phyloP scores from a whole-genome alignment of 2,329 filamentous ascomycete genomes.

The Pseudogymnoascus sp. region DNA sequence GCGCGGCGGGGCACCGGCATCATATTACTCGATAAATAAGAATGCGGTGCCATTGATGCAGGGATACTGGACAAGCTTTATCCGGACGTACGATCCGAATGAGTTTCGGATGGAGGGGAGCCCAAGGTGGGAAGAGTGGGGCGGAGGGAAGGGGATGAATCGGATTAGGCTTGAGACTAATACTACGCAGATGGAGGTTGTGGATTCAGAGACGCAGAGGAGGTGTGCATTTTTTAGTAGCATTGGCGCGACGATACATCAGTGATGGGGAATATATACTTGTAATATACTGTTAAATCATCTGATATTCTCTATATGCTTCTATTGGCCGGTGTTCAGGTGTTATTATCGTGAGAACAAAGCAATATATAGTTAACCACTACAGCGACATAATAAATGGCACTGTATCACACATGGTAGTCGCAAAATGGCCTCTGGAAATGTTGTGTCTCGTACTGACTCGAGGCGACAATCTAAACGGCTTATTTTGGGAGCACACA shows the following conservation, averaged over 20 bases:
- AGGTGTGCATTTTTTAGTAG: conserved; percentile 41
- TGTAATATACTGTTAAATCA: neutral
- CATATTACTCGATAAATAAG: conserved; percentile 49
- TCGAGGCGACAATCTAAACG: neutral
- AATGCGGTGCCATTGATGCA: conserved; percentile 53
- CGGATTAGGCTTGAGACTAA: conserved; percentile 35
- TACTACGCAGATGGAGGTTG: conserved; percentile 36
- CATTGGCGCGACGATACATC: conserved; percentile 39
- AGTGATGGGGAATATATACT: conserved; percentile 27
- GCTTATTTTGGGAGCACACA: neutral
- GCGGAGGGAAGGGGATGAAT: conserved; percentile 15
- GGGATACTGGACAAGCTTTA: conserved; percentile 68
- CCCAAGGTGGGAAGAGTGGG: conserved; percentile 44
- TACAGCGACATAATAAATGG: neutral
- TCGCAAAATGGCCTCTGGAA: neutral
- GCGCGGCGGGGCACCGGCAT: conserved; percentile 38
- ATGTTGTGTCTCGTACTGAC: neutral
- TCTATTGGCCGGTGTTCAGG: neutral
- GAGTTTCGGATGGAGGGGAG: conserved; percentile 35
- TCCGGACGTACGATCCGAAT: conserved; percentile 59
- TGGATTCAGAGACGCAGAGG: conserved; percentile 30
- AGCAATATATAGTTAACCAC: neutral
- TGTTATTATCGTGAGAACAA: neutral
- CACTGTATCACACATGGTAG: neutral
- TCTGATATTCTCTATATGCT: neutral